Conservation (phyloP, 108 stramenopile species). For the Cylindrotheca fusiformis region DNA sequence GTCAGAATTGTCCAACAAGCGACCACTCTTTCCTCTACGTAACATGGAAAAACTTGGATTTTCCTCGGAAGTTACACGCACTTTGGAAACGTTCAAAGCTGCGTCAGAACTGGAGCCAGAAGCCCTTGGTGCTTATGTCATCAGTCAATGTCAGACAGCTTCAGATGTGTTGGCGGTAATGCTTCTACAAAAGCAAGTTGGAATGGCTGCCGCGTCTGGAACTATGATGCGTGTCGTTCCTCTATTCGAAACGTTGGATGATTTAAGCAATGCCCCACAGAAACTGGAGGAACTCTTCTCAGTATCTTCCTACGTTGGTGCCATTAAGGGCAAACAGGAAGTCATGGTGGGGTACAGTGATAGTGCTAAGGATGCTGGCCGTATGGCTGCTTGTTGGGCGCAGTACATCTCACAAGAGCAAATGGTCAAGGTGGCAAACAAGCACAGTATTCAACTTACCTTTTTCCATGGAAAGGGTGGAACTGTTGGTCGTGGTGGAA, state of each 20-base stretch:
- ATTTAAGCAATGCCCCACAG: conserved; percentile 78
- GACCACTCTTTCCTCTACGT: conserved; percentile 85
- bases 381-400: conserved; percentile 93
- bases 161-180: conserved; percentile 97
- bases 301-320: conserved; percentile 76
- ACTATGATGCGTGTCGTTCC: conserved; percentile 95
- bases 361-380: conserved; percentile 96
- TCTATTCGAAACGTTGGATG: conserved; percentile 95
- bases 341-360: conserved; percentile 99
- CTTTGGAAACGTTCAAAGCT: conserved; percentile 72
- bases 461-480: conserved; percentile 99
- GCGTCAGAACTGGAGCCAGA: conserved; percentile 75
- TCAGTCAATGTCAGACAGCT: conserved; percentile 88
- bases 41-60: conserved; percentile 61
- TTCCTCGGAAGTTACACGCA: conserved; percentile 57
- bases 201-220: conserved; percentile 69
- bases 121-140: conserved; percentile 94
- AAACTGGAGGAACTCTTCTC: conserved; percentile 70
- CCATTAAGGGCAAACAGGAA: conserved; percentile 88
- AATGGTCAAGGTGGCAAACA: conserved; percentile 77
- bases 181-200: conserved; percentile 93
- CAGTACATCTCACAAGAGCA: conserved; percentile 92
- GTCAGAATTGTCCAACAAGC: conserved; percentile 78
- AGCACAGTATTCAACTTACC: conserved; percentile 83
- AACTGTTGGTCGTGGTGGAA: conserved; percentile 96